Evolutionary conservation across 1,284 basidiomycete genomes (phyloP).

Genomic region (Megacollybia platyphylla): DNA sequence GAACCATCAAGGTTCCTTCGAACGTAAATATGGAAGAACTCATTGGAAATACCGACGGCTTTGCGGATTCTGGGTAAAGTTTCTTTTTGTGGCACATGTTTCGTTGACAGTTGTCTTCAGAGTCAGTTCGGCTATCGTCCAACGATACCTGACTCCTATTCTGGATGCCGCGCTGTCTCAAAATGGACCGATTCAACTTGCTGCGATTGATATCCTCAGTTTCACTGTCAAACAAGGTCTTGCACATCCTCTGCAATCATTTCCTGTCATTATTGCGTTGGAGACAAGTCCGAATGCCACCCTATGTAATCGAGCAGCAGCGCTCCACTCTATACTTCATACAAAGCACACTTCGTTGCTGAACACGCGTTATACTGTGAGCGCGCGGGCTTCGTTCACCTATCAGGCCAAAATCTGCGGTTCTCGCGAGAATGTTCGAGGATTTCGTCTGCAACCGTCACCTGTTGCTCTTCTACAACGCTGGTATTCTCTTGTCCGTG

Average conservation of each 20-base stretch:
- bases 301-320: slow-evolving; percentile 66
- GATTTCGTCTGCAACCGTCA: slow-evolving; percentile 46
- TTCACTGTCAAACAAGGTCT: slow-evolving; percentile 93
- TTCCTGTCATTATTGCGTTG: slow-evolving; percentile 86
- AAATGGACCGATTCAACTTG: slow-evolving; percentile 59
- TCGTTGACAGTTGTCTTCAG: slow-evolving; percentile 25
- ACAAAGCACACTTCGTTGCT: slow-evolving; percentile 85
- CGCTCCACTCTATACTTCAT: slow-evolving; percentile 75
- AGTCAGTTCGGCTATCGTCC: slow-evolving; percentile 86
- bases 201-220: slow-evolving; percentile 83
- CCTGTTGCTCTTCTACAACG: slow-evolving; percentile 69
- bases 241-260: slow-evolving; percentile 87
- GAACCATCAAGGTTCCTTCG: slow-evolving; percentile 21
- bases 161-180: slow-evolving; percentile 70
- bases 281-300: slow-evolving; percentile 65
- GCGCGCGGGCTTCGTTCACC: slow-evolving; percentile 69
- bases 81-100: background rate
- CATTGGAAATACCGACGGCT: slow-evolving; percentile 87
- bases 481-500: slow-evolving; percentile 86
- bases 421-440: slow-evolving; percentile 27
- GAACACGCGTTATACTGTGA: slow-evolving; percentile 74
- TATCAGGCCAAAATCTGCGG: slow-evolving; percentile 60
- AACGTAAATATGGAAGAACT: slow-evolving; percentile 82
- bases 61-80: slow-evolving; percentile 85
- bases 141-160: slow-evolving; percentile 80